phyloP scores from a whole-genome alignment of 1,284 basidiomycete species.

The Ustilago shanxiensis region DNA sequence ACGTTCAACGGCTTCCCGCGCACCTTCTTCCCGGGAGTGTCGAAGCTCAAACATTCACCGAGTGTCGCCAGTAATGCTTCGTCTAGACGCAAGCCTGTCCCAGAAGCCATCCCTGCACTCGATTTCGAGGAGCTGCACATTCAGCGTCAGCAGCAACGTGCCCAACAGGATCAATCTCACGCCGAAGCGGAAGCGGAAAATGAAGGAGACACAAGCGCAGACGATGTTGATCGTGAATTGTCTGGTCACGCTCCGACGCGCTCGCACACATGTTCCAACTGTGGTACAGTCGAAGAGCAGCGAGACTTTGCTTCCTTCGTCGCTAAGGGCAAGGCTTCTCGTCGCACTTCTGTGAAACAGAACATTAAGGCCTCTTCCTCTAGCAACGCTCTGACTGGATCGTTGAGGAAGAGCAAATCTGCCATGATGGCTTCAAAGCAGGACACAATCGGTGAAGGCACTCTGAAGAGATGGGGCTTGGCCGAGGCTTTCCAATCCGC shows the following conservation, averaged over 20 bases:
- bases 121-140: constrained; percentile 24
- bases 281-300: constrained; percentile 18
- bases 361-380: constrained; percentile 13
- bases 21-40: constrained; percentile 18
- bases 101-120: constrained; percentile 23
- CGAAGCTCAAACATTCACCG: constrained; percentile 24
- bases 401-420: constrained; percentile 27
- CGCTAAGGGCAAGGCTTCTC: constrained; percentile 41
- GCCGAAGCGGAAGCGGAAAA: not conserved
- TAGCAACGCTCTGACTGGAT: constrained; percentile 12
- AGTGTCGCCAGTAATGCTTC: constrained; percentile 10
- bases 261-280: constrained; percentile 33
- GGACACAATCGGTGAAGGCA: constrained; percentile 29
- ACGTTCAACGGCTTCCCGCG: constrained; percentile 45
- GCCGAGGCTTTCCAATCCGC: constrained; percentile 42
- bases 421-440: constrained; percentile 5
- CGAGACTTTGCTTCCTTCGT: constrained; percentile 45
- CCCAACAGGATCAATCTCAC: not conserved
- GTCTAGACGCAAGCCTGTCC: constrained; percentile 17
- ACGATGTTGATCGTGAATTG: constrained; percentile 25
- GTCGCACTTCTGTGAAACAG: constrained; percentile 28
- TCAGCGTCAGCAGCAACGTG: constrained; percentile 12
- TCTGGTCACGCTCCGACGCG: constrained; percentile 14
- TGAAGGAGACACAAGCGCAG: constrained; percentile 14
- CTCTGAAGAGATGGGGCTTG: constrained; percentile 44